Percentiles rank a stretch among this genome's conserved stretches.
These are phyloP conservation scores for Colletotrichum abscissum DNA, from an alignment of 2,329 filamentous ascomycete species.

Conservation along the genomic window DNA sequence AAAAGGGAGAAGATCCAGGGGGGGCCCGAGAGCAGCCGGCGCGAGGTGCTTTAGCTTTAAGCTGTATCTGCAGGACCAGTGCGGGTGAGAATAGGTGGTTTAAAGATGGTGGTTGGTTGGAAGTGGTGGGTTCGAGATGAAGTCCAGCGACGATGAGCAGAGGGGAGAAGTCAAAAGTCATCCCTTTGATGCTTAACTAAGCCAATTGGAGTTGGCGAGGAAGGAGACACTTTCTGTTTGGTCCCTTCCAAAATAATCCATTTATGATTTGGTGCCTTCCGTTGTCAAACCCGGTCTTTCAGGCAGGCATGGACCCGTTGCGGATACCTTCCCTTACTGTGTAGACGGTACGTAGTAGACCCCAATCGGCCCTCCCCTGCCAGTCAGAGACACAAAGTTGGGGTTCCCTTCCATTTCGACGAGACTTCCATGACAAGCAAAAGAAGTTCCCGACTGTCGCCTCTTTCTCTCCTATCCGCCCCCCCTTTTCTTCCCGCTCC, in stretches of 20 bases:
- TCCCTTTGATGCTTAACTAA: no score
- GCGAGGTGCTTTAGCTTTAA: background rate
- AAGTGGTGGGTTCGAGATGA: background rate
- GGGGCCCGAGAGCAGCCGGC: background rate
- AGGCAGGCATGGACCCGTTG: conserved; percentile 6
- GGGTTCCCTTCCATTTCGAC: background rate
- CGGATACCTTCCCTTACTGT: background rate
- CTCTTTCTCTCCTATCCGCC: background rate
- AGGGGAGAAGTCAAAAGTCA: background rate
- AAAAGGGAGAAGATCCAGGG: conserved; percentile 6
- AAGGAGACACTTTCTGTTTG: background rate
- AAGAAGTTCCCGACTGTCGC: background rate
- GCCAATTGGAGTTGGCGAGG: background rate
- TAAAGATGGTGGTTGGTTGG: no score
- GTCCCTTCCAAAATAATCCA: background rate
- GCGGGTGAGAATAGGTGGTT: background rate
- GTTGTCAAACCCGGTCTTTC: background rate
- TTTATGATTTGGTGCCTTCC: background rate
- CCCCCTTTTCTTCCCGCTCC: background rate
- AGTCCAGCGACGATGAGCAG: background rate
- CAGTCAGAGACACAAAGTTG: background rate
- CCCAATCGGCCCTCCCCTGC: background rate
- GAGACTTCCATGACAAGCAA: background rate
- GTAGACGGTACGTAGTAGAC: no score
- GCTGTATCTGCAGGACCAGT: background rate